Evolutionary conservation across 192 early-diverging fungal genomes (phyloP).

Genomic region (Coemansia sp.): DNA sequence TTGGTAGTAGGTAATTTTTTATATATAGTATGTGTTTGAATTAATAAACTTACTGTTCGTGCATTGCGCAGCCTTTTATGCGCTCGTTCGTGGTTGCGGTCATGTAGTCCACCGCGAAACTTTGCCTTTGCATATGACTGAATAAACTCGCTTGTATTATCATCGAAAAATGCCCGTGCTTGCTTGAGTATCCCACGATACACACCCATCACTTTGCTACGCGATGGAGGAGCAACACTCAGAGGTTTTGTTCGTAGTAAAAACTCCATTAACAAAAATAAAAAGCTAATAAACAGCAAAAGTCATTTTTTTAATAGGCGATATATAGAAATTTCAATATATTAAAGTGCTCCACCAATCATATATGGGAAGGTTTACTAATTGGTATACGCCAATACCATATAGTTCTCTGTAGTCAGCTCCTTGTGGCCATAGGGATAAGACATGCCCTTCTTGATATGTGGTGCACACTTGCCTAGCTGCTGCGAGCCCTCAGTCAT

Average conservation of each 20-base stretch:
- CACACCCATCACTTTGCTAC: slow-evolving; percentile 14
- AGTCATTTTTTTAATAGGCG: neutral
- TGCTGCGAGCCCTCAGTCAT: slow-evolving; percentile 54
- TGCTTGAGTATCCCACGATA: slow-evolving; percentile 44
- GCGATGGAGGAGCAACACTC: neutral
- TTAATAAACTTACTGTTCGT: slow-evolving; percentile 16
- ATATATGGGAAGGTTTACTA: neutral
- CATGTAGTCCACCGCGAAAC: slow-evolving; percentile 31
- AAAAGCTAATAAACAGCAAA: neutral
- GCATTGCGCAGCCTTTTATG: slow-evolving; percentile 25
- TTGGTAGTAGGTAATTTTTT: neutral
- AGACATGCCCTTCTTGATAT: slow-evolving; percentile 56
- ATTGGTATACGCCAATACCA: slow-evolving; percentile 47
- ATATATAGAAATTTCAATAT: neutral
- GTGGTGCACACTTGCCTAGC: slow-evolving; percentile 56
- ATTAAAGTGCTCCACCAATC: neutral
- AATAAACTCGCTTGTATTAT: slow-evolving; percentile 41
- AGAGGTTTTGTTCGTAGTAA: slow-evolving; percentile 16
- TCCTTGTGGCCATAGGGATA: slow-evolving; percentile 56
- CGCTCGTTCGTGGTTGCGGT: slow-evolving; percentile 19
- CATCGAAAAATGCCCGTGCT: slow-evolving; percentile 47
- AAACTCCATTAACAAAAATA: slow-evolving; percentile 29
- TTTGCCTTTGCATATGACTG: slow-evolving; percentile 25
- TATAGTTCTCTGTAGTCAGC: slow-evolving; percentile 39
- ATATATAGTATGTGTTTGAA: neutral